Evolutionary conservation across 1,284 basidiomycete genomes (phyloP).

Genomic region (Boletus smithii): DNA sequence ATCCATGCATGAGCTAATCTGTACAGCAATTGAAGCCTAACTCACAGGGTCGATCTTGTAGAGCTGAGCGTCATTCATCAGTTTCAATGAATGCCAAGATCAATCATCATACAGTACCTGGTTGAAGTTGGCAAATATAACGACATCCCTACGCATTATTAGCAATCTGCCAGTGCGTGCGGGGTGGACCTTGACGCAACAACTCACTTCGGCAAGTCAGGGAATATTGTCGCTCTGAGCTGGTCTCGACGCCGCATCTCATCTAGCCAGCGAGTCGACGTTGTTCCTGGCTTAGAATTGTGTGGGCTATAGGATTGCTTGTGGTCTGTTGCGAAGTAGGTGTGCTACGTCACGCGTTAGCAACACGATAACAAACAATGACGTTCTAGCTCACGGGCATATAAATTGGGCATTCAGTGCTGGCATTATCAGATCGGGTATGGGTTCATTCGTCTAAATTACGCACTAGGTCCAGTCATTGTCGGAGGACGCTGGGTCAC

Average conservation of each 20-base stretch:
- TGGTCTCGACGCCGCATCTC: conserved; percentile 46
- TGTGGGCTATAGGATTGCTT: conserved; percentile 42
- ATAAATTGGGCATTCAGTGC: conserved; percentile 49
- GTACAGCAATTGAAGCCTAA: background rate
- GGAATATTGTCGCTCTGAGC: conserved; percentile 46
- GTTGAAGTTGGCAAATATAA: conserved; percentile 66
- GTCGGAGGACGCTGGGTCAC: conserved; percentile 49
- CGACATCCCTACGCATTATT: conserved; percentile 35
- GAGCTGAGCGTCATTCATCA: conserved; percentile 35
- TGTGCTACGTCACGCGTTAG: conserved; percentile 36
- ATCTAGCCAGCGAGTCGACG: conserved; percentile 42
- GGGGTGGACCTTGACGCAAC: background rate
- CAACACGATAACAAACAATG: background rate
- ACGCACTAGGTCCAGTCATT: conserved; percentile 55
- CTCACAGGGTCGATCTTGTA: conserved; percentile 56
- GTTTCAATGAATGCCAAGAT: conserved; percentile 7
- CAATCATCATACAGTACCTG: conserved; percentile 40
- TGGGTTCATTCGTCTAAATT: conserved; percentile 2
- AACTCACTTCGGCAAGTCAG: conserved; percentile 45
- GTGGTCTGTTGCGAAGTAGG: conserved; percentile 64
- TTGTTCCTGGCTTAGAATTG: conserved; percentile 13
- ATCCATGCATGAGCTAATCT: conserved; percentile 6
- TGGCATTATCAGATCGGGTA: conserved; percentile 15
- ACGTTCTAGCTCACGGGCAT: conserved; percentile 41
- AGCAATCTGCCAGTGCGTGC: background rate